A percentile compares a stretch with the other conserved stretches of the same genome.
Evolutionary conservation across 306 rosid species (phyloP).

Genomic region (Sicyos baderoa): DNA sequence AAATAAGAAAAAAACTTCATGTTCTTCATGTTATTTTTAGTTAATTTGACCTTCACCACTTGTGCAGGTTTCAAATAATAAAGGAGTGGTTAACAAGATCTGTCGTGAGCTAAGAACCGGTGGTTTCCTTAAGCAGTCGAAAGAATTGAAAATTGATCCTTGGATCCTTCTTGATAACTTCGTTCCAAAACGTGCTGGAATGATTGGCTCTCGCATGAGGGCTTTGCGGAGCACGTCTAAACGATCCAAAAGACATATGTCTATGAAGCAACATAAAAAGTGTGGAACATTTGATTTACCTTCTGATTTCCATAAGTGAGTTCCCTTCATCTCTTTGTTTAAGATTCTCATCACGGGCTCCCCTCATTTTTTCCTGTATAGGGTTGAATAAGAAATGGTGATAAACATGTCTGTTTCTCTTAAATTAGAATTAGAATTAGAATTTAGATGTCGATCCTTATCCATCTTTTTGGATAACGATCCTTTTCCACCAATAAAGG

Average conservation of each 20-base stretch:
- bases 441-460: background rate
- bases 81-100: conserved; percentile 41
- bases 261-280: conserved; percentile 62
- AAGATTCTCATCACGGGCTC: background rate
- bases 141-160: conserved; percentile 48
- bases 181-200: conserved; percentile 37
- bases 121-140: conserved; percentile 56
- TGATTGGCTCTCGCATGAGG: conserved; percentile 41
- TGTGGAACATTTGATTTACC: conserved; percentile 55
- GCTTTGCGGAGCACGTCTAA: conserved; percentile 56
- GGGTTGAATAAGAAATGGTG: background rate
- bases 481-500: background rate
- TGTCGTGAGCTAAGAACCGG: conserved; percentile 56
- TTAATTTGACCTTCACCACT: conserved; percentile 4
- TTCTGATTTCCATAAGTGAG: conserved; percentile 53
- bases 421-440: too few relatives aligned
- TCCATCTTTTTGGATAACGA: too few relatives aligned
- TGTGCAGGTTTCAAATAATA: conserved; percentile 42
- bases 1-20: background rate
- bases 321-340: background rate
- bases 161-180: conserved; percentile 69
- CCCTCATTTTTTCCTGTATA: background rate
- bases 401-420: background rate
- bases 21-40: conserved; percentile 11
- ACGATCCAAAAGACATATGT: conserved; percentile 67